Evolutionary conservation across 2,329 filamentous ascomycete species (phyloP).

Genomic region (Mariannaea sp.): DNA sequence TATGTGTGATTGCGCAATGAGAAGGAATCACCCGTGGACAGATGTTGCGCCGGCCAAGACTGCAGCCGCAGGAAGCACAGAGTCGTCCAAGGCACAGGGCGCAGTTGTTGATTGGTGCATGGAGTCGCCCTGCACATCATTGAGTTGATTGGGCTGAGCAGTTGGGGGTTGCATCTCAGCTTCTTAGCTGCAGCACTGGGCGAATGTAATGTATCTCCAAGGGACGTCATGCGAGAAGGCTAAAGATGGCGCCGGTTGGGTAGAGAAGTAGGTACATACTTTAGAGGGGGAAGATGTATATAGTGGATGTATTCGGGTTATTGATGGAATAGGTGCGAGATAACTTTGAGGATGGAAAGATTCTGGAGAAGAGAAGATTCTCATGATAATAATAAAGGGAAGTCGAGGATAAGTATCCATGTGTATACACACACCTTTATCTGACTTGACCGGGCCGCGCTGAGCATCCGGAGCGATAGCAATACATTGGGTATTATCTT

Average conservation of each 20-base stretch:
- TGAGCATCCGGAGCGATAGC: too few relatives aligned
- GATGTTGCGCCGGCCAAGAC: slow-evolving; percentile 5
- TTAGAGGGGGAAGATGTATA: too few relatives aligned
- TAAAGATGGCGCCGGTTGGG: neutral
- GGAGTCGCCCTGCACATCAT: slow-evolving; percentile 11
- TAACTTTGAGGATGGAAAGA: too few relatives aligned
- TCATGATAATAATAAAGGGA: too few relatives aligned
- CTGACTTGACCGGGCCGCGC: too few relatives aligned
- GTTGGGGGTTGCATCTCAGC: slow-evolving; percentile 7
- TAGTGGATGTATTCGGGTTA: too few relatives aligned
- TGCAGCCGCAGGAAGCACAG: slow-evolving; percentile 10
- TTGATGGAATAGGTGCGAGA: too few relatives aligned
- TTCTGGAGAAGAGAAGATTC: too few relatives aligned
- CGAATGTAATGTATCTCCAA: too few relatives aligned
- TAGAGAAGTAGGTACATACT: neutral
- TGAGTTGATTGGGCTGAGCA: slow-evolving; percentile 18
- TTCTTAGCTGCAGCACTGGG: slow-evolving; percentile 16
- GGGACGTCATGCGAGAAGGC: slow-evolving; percentile 13
- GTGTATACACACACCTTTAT: too few relatives aligned
- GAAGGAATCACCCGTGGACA: slow-evolving; percentile 1
- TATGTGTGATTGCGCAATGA: slow-evolving; percentile 7
- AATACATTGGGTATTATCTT: too few relatives aligned
- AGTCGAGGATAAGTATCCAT: too few relatives aligned
- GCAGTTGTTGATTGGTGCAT: slow-evolving; percentile 19
- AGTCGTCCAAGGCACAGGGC: slow-evolving; percentile 2